A percentile compares a stretch with the other conserved stretches of the same genome.
These are phyloP conservation scores for Backusella sp. DNA, from an alignment of 192 early-diverging fungal genomes.

Conservation along the genomic window DNA sequence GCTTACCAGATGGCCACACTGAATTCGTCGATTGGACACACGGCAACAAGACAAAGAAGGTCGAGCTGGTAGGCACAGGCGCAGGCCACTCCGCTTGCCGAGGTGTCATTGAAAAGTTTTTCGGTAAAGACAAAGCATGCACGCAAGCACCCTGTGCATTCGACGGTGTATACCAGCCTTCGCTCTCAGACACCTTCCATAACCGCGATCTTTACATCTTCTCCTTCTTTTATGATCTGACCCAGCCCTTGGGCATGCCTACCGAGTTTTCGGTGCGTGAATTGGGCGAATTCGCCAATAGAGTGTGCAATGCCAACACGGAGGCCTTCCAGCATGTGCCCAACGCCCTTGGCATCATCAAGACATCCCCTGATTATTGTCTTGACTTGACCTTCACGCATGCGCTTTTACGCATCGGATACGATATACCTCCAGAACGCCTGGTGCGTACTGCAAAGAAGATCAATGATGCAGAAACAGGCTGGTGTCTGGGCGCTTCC, in stretches of 20 bases:
- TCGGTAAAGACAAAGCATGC: slow-evolving; percentile 74
- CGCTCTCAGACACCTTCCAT: slow-evolving; percentile 63
- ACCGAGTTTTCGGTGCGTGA: slow-evolving; percentile 72
- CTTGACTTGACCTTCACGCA: slow-evolving; percentile 90
- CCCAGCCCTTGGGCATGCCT: slow-evolving; percentile 67
- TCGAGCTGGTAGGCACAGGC: slow-evolving; percentile 53
- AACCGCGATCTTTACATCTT: slow-evolving; percentile 87
- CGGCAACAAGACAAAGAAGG: slow-evolving; percentile 12
- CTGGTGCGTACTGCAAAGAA: slow-evolving; percentile 84
- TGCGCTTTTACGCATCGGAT: slow-evolving; percentile 79
- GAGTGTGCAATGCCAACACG: slow-evolving; percentile 62
- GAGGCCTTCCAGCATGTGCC: slow-evolving; percentile 49
- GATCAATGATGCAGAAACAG: slow-evolving; percentile 90
- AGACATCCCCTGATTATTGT: slow-evolving; percentile 72
- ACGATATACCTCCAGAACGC: slow-evolving; percentile 71
- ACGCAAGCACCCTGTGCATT: slow-evolving; percentile 76
- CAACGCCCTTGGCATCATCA: slow-evolving; percentile 49
- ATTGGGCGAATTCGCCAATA: slow-evolving; percentile 62
- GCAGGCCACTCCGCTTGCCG: slow-evolving; percentile 54
- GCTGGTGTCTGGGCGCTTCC: slow-evolving; percentile 95
- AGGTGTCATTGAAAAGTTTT: slow-evolving; percentile 58
- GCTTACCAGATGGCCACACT: slow-evolving; percentile 65
- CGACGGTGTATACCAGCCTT: slow-evolving; percentile 90
- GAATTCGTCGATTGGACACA: slow-evolving; percentile 39
- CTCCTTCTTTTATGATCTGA: slow-evolving; percentile 94